Conservation (phyloP, 2,329 filamentous ascomycete genomes). For the Epichloe hybrida region DNA sequence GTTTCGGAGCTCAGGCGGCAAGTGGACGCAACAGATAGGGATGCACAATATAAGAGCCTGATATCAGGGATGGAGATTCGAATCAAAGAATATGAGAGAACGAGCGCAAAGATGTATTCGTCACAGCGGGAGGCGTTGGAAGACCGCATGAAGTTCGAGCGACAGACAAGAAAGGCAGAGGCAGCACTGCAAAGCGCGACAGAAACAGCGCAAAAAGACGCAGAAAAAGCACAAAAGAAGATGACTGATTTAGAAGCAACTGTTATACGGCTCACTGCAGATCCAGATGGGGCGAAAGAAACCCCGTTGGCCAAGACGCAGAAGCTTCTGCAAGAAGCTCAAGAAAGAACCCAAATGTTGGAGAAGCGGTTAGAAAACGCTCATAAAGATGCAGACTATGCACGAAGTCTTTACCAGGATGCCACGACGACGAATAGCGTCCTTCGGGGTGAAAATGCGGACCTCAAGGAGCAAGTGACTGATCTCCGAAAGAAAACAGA, state of each 20-base stretch:
- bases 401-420: constrained; percentile 44
- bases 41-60: constrained; percentile 25
- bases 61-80: constrained; percentile 31
- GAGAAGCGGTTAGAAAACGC: constrained; percentile 27
- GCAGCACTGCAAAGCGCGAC: constrained; percentile 15
- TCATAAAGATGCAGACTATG: constrained; percentile 41
- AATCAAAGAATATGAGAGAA: constrained; percentile 30
- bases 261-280: constrained; percentile 16
- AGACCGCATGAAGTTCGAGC: constrained; percentile 35
- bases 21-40: constrained; percentile 14
- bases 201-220: constrained; percentile 18
- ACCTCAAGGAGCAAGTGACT: constrained; percentile 27
- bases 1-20: constrained; percentile 18
- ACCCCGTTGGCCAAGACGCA: constrained; percentile 15
- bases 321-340: constrained; percentile 22
- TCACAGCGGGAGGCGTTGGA: constrained; percentile 35
- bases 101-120: constrained; percentile 30
- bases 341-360: constrained; percentile 25
- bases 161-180: constrained; percentile 28
- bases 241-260: constrained; percentile 23
- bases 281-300: constrained; percentile 11
- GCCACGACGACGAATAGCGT: constrained; percentile 34
- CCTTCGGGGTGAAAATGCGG: constrained; percentile 31
- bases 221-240: constrained; percentile 24
- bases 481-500: constrained; percentile 28